phyloP scores from a whole-genome alignment of 306 rosid species.

The Trifolium fragiferum region DNA sequence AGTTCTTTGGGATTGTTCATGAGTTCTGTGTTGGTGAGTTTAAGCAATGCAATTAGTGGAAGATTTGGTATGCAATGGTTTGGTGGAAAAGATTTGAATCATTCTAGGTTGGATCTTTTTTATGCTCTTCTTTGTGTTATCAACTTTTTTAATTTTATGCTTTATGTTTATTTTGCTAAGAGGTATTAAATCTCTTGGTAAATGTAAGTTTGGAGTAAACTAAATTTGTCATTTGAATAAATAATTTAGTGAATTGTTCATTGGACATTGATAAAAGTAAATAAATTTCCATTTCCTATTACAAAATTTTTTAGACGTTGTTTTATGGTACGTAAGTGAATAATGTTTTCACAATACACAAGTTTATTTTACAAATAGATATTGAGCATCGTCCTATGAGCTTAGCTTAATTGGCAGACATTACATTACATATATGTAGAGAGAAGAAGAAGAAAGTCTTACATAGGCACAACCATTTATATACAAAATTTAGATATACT shows the following conservation, averaged over 20 bases:
- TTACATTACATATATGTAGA: too few relatives aligned
- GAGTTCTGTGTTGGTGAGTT: constrained; percentile 46
- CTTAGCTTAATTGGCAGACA: too few relatives aligned
- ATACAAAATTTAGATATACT: too few relatives aligned
- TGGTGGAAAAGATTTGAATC: constrained; percentile 47
- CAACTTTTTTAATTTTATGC: constrained; percentile 39
- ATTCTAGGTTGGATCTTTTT: constrained; percentile 51
- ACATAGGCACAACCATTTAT: too few relatives aligned
- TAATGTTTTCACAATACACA: too few relatives aligned
- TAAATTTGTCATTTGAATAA: neutral
- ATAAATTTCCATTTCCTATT: too few relatives aligned
- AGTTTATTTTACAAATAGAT: too few relatives aligned
- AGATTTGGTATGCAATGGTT: constrained; percentile 46
- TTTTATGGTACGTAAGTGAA: too few relatives aligned
- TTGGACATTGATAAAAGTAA: too few relatives aligned
- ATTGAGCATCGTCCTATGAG: too few relatives aligned
- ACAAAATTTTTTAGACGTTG: too few relatives aligned
- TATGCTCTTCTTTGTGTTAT: constrained; percentile 48
- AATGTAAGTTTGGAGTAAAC: neutral
- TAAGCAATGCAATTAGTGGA: constrained; percentile 43
- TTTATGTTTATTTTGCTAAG: constrained; percentile 50
- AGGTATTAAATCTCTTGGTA: constrained; percentile 31
- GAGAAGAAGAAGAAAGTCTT: too few relatives aligned
- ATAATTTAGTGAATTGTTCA: neutral
- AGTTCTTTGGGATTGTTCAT: constrained; percentile 47